Base-by-base conservation (phyloP, 148 eudicot species). In the Nyssa sinensis region DNA sequence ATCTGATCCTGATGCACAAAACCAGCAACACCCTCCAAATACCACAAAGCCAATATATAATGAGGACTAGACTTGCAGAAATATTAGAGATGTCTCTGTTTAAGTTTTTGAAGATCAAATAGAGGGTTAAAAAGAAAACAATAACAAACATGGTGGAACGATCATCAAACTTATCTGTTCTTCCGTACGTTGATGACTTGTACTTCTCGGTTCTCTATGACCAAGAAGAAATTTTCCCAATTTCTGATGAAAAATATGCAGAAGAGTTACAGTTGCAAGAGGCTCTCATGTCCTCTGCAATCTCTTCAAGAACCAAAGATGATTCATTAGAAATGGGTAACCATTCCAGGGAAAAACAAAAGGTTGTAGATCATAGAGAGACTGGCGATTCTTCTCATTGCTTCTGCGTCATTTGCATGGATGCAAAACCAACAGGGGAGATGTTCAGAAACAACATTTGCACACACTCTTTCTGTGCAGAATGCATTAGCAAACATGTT, bases 221-320 rank as follows among this genome's bases (percentile, higher is more conserved):
- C 16, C 24, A 86, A 5, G 87, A 82, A 0, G 81, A 85, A 39
- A 69, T 85, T 14, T 41, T 87, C 37, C 93, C 87, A 0, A 81
- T 92, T 58, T 88, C 90, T 0, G 97, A 93, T 33, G 85, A 81
- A 55, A 79, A 81, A 51, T 90, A 79, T 30, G 95, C 95, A 0
- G 37, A 65, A 4, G 82, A 87, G 63, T 59, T 87, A 17, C 79
- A 82, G 33, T 70, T 88, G 2, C 93, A 93, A 77, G 95, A 90
- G 63, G 88, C 84, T n/a, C 88, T 92, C 24, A 24, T 72, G 37
- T 73, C 81, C 0, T 77, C 83, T 0, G 72, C 81, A 4, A 21
- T 67, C 17, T 28, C 61, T 11, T 4, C 1, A 3, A 39, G 44
- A 39, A 4, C 9, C 1, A 39, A 39, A 44, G 3, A 11, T 19